These are phyloP conservation scores for Paradendryphiella salina DNA, from an alignment of 2,329 filamentous ascomycete genomes.

Conservation along the genomic window DNA sequence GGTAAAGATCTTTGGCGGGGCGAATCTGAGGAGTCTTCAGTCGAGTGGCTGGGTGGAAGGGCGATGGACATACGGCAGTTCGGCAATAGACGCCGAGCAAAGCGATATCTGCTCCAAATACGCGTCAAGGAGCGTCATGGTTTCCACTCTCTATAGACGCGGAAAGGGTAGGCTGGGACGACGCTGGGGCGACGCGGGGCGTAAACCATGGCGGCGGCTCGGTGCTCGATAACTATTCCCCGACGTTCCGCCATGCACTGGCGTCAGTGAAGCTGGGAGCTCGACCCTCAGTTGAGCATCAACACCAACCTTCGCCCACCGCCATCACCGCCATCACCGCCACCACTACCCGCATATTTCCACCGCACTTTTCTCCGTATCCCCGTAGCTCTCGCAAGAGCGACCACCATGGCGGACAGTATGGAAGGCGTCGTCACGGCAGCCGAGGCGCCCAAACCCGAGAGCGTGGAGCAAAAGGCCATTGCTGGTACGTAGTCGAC, in stretches of 20 bases:
- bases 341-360: constrained; percentile 9
- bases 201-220: constrained; percentile 19
- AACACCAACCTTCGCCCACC: constrained; percentile 21
- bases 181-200: constrained; percentile 15
- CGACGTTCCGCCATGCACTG: constrained; percentile 15
- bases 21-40: constrained; percentile 65
- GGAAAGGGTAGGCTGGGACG: background rate
- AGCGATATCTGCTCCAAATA: constrained; percentile 57
- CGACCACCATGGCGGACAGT: constrained; percentile 53
- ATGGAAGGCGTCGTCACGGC: constrained; percentile 54
- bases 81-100: constrained; percentile 54
- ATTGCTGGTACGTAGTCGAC: constrained; percentile 41
- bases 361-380: constrained; percentile 21
- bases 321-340: constrained; percentile 3
- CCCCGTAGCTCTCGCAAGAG: constrained; percentile 14
- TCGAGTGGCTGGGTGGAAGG: background rate
- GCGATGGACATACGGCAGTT: constrained; percentile 47
- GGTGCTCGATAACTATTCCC: constrained; percentile 22
- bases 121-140: constrained; percentile 51
- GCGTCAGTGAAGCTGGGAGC: constrained; percentile 23
- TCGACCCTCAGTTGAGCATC: constrained; percentile 26
- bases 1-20: constrained; percentile 89
- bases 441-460: constrained; percentile 48
- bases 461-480: constrained; percentile 48
- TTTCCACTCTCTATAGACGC: constrained; percentile 10